Conservation (phyloP, 2,329 filamentous ascomycete species). For the Colletotrichum caudatum region DNA sequence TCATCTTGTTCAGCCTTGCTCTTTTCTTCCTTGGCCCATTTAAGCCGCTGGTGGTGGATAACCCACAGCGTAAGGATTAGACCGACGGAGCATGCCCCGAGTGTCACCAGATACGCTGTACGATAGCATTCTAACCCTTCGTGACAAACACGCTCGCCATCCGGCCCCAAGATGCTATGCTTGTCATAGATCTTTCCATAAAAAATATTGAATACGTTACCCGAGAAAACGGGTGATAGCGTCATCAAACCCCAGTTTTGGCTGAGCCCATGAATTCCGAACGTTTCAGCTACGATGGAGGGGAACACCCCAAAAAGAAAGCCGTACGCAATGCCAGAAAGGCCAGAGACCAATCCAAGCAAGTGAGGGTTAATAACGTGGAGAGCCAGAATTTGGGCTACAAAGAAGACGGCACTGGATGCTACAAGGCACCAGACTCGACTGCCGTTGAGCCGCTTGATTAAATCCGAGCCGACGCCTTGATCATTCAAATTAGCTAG, state of each 20-base stretch:
- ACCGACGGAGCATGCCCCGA: slow-evolving; percentile 77
- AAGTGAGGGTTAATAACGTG: slow-evolving; percentile 81
- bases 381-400: slow-evolving; percentile 83
- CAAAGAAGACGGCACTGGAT: slow-evolving; percentile 80
- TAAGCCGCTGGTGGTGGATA: slow-evolving; percentile 69
- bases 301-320: slow-evolving; percentile 95
- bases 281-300: slow-evolving; percentile 88
- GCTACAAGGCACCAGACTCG: slow-evolving; percentile 92
- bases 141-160: slow-evolving; percentile 79
- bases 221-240: slow-evolving; percentile 85
- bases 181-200: slow-evolving; percentile 88
- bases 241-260: slow-evolving; percentile 99
- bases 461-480: slow-evolving; percentile 90
- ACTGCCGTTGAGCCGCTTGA: slow-evolving; percentile 83
- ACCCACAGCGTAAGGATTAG: slow-evolving; percentile 77
- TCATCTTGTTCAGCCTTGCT: slow-evolving; percentile 55
- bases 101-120: slow-evolving; percentile 82
- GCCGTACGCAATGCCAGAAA: slow-evolving; percentile 91
- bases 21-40: slow-evolving; percentile 53
- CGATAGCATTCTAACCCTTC: slow-evolving; percentile 86
- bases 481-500: slow-evolving; percentile 14
- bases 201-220: slow-evolving; percentile 92
- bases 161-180: slow-evolving; percentile 76
- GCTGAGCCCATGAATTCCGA: slow-evolving; percentile 88
- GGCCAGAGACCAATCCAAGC: slow-evolving; percentile 81